Conservation (phyloP, 116 monocot genomes). For the Thalassia testudinum region DNA sequence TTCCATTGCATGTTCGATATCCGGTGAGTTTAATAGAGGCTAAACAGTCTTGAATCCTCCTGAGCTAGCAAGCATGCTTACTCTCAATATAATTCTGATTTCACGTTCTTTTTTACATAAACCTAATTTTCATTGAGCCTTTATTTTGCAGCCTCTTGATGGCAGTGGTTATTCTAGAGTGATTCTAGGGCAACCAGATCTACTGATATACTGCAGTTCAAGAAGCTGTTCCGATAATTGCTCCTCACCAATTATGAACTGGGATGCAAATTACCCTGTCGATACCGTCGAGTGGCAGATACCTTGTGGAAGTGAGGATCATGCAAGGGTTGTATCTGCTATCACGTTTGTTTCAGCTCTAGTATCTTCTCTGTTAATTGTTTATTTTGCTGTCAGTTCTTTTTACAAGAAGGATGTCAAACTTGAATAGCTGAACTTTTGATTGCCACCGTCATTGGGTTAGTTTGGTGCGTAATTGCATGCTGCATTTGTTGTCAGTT, state of each 20-base stretch:
- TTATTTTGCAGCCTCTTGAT: slow-evolving; percentile 29
- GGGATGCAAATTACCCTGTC: background rate
- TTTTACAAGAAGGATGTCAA: background rate
- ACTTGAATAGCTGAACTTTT: background rate
- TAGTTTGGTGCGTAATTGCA: no score
- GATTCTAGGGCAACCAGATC: slow-evolving; percentile 17
- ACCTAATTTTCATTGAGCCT: background rate
- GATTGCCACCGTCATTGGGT: no score
- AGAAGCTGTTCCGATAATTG: slow-evolving; percentile 1
- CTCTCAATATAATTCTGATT: background rate
- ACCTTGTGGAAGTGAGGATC: slow-evolving; percentile 33
- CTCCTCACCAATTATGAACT: slow-evolving; percentile 11
- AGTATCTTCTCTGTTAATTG: slow-evolving; percentile 25
- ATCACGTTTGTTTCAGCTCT: slow-evolving; percentile 37
- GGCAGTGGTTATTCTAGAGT: slow-evolving; percentile 19
- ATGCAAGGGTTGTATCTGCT: slow-evolving; percentile 18
- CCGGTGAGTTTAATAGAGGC: slow-evolving; percentile 33
- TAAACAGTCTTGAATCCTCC: background rate
- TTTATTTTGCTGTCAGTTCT: slow-evolving; percentile 7
- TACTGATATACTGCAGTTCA: slow-evolving; percentile 20
- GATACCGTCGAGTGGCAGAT: slow-evolving; percentile 15
- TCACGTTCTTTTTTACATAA: background rate
- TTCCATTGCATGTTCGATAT: slow-evolving; percentile 91
- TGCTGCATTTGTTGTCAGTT: no score
- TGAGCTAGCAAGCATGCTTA: background rate